A percentile compares a stretch with the other conserved stretches of the same genome.
phyloP scores from a whole-genome alignment of 805 yeast genomes.

The Saturnispora diversa region DNA sequence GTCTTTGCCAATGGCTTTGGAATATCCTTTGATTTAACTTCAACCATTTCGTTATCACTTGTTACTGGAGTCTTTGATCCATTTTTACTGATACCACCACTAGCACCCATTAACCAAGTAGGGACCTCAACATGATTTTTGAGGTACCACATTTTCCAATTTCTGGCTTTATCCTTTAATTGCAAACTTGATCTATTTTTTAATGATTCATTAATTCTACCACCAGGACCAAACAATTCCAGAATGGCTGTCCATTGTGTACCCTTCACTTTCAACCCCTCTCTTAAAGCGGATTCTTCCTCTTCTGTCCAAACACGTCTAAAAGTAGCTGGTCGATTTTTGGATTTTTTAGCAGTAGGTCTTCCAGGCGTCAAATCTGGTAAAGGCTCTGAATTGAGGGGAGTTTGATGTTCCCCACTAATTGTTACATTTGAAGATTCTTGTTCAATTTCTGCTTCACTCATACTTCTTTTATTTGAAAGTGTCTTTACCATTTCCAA shows the following conservation, averaged over 20 bases:
- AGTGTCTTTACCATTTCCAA: not conserved
- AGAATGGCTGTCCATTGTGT: conserved; percentile 91
- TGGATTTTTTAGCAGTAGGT: conserved; percentile 8
- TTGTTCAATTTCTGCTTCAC: conserved; percentile 6
- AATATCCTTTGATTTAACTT: not conserved
- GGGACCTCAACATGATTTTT: conserved; percentile 75
- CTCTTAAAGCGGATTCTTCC: conserved; percentile 77
- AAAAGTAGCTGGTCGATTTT: conserved; percentile 27
- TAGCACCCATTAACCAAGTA: conserved; percentile 68
- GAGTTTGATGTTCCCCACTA: not conserved
- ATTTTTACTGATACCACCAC: conserved; percentile 62
- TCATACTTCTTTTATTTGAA: conserved; percentile 4
- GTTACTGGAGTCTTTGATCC: conserved; percentile 1
- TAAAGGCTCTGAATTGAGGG: not conserved
- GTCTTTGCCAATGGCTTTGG: conserved; percentile 1
- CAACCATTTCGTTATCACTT: not conserved
- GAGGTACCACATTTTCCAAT: conserved; percentile 83
- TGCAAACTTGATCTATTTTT: conserved; percentile 89
- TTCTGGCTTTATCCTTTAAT: conserved; percentile 91
- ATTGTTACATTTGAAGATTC: too few relatives aligned
- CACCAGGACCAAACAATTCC: conserved; percentile 92
- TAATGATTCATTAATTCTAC: conserved; percentile 70
- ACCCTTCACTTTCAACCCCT: conserved; percentile 76
- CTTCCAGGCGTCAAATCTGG: not conserved
- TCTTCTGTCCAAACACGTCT: conserved; percentile 80